Evolutionary conservation across 2,329 filamentous ascomycete species (phyloP).

Genomic region (Rhynchosporium graminicola): DNA sequence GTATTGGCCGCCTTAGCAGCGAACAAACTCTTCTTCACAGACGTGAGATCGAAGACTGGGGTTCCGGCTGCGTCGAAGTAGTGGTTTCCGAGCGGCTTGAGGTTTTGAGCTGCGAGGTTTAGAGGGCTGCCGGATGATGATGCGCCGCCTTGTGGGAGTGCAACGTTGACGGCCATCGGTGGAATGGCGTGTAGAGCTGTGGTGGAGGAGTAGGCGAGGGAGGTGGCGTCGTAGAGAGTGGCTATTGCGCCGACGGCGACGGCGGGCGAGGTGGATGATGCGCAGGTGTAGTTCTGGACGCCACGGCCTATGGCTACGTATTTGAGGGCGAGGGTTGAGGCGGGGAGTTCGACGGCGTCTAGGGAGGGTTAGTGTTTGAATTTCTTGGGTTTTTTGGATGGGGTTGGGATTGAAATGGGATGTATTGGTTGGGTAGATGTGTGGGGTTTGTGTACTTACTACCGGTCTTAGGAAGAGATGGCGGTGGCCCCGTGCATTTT

Average conservation of each 20-base stretch:
- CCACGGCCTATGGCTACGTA: slow-evolving; percentile 39
- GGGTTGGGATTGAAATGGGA: neutral
- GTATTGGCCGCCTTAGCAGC: slow-evolving; percentile 31
- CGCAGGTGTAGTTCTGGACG: slow-evolving; percentile 41
- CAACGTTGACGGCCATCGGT: slow-evolving; percentile 27
- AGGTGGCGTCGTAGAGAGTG: slow-evolving; percentile 39
- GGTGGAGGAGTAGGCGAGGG: slow-evolving; percentile 27
- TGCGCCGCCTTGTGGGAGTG: slow-evolving; percentile 17
- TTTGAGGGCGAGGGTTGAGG: slow-evolving; percentile 33
- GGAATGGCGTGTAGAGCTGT: slow-evolving; percentile 29
- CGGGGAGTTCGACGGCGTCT: slow-evolving; percentile 33
- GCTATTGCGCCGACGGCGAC: slow-evolving; percentile 37
- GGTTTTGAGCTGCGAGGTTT: slow-evolving; percentile 1
- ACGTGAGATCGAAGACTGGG: slow-evolving; percentile 36
- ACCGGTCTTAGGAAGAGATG: slow-evolving; percentile 31
- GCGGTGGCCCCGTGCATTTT: slow-evolving; percentile 14
- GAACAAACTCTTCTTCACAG: slow-evolving; percentile 29
- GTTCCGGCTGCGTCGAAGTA: slow-evolving; percentile 36
- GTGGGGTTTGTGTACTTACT: slow-evolving; percentile 28
- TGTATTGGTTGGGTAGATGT: slow-evolving; percentile 30
- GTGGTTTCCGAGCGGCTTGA: slow-evolving; percentile 34
- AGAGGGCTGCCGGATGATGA: neutral
- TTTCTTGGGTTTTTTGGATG: neutral
- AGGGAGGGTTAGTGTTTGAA: neutral
- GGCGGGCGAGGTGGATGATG: slow-evolving; percentile 24